A percentile compares a stretch with the other conserved stretches of the same genome.
Evolutionary conservation across 768 basidiomycete species (phyloP).

Genomic region (Boletus sp.): DNA sequence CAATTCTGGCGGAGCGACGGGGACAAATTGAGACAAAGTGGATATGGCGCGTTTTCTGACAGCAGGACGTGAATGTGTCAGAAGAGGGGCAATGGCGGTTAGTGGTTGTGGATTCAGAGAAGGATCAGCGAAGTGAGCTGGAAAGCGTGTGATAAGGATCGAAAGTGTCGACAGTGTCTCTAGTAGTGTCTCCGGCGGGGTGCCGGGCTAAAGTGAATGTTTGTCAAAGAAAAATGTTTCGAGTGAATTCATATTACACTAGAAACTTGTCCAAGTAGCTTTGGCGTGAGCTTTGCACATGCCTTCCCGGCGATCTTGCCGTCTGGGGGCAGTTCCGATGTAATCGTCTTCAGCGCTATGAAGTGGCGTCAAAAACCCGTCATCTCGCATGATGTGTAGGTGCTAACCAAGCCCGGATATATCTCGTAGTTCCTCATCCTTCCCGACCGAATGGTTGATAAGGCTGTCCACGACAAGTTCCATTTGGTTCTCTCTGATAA

Average conservation of each 20-base stretch:
- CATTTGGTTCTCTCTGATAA: constrained; percentile 79
- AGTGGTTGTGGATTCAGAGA: constrained; percentile 58
- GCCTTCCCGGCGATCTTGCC: constrained; percentile 75
- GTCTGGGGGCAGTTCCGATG: constrained; percentile 81
- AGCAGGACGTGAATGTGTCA: constrained; percentile 73
- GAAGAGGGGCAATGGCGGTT: constrained; percentile 62
- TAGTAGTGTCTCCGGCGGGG: constrained; percentile 76
- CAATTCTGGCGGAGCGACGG: constrained; percentile 59
- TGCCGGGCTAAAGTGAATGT: constrained; percentile 44
- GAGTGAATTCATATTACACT: constrained; percentile 46
- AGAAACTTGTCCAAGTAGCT: constrained; percentile 73
- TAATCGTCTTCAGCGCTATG: constrained; percentile 91
- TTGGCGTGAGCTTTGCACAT: constrained; percentile 81
- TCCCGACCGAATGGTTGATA: constrained; percentile 77
- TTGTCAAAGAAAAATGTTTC: constrained; percentile 4
- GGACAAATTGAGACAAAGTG: constrained; percentile 81
- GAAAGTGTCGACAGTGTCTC: constrained; percentile 84
- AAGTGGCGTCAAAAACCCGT: constrained; percentile 5
- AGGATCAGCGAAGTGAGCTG: constrained; percentile 56
- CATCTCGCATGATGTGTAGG: background rate
- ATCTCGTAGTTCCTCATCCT: constrained; percentile 91
- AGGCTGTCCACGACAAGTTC: constrained; percentile 86
- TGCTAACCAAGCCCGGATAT: constrained; percentile 83
- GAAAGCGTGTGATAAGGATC: constrained; percentile 84
- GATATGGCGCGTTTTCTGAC: constrained; percentile 92